Percentiles rank a stretch among this genome's conserved stretches.
Conservation (phyloP, 768 basidiomycete species). For the Dentipellis sp. region DNA sequence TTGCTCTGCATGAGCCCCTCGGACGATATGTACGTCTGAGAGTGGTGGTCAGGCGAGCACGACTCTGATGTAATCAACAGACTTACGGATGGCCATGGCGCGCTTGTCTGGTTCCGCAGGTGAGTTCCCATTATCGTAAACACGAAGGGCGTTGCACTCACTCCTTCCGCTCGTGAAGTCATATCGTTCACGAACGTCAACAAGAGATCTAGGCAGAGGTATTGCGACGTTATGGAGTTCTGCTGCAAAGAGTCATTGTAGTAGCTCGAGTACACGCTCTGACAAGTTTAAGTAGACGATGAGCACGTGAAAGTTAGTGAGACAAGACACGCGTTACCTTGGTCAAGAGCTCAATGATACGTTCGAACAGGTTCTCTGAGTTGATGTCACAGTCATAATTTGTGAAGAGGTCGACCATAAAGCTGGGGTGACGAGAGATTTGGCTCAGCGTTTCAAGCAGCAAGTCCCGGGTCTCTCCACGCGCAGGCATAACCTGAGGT, state of each 20-base stretch:
- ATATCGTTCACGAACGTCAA: constrained; percentile 84
- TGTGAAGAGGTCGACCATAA: constrained; percentile 91
- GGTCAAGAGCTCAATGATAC: constrained; percentile 79
- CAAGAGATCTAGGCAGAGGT: constrained; percentile 81
- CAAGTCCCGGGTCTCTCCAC: constrained; percentile 81
- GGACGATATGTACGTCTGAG: constrained; percentile 45
- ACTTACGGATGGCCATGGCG: constrained; percentile 60
- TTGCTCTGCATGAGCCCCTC: constrained; percentile 59
- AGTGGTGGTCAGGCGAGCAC: background rate
- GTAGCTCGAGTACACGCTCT: constrained; percentile 77
- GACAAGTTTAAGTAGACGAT: constrained; percentile 4
- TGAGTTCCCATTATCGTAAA: background rate
- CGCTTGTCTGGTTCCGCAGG: constrained; percentile 19
- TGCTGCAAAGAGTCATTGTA: constrained; percentile 47
- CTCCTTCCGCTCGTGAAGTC: constrained; percentile 54
- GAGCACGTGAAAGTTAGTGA: constrained; percentile 1
- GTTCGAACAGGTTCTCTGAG: constrained; percentile 92
- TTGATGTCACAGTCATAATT: constrained; percentile 98
- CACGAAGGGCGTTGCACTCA: constrained; percentile 18
- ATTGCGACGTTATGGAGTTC: constrained; percentile 71
- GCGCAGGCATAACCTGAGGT: constrained; percentile 43
- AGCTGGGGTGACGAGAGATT: constrained; percentile 74
- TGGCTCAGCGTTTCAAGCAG: constrained; percentile 83
- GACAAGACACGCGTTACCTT: constrained; percentile 40
- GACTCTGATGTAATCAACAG: background rate